These are phyloP conservation scores for Colletotrichum sansevieriae DNA, from an alignment of 2,329 filamentous ascomycete species.

Conservation along the genomic window DNA sequence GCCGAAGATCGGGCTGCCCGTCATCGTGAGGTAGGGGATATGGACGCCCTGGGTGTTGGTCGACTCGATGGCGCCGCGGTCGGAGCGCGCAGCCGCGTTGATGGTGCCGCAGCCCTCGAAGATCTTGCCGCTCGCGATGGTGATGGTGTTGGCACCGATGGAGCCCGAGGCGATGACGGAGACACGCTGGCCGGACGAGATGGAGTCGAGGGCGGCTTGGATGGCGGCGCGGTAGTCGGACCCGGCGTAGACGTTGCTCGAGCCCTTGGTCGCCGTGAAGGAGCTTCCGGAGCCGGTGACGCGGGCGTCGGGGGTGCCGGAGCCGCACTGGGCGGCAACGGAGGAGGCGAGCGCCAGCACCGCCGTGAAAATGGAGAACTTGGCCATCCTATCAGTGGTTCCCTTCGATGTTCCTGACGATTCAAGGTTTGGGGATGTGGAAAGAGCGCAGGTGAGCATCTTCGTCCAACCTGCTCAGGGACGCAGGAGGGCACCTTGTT, in stretches of 20 bases:
- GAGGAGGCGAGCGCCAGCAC: slow-evolving; percentile 56
- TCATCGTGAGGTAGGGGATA: slow-evolving; percentile 70
- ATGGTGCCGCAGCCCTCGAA: slow-evolving; percentile 72
- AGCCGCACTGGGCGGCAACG: slow-evolving; percentile 60
- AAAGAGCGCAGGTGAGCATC: neutral
- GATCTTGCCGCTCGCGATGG: slow-evolving; percentile 64
- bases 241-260: slow-evolving; percentile 62
- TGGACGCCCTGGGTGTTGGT: slow-evolving; percentile 61
- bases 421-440: neutral
- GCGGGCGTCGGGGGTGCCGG: slow-evolving; percentile 59
- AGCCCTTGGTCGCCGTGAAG: slow-evolving; percentile 60
- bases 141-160: slow-evolving; percentile 66
- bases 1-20: slow-evolving; percentile 69
- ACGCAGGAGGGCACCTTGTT: slow-evolving; percentile 2
- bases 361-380: slow-evolving; percentile 47
- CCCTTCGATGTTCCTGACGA: neutral
- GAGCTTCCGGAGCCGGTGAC: slow-evolving; percentile 61
- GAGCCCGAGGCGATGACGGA: slow-evolving; percentile 67
- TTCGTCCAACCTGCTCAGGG: neutral
- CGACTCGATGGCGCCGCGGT: slow-evolving; percentile 67
- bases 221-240: slow-evolving; percentile 67
- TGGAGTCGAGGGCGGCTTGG: slow-evolving; percentile 65
- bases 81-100: slow-evolving; percentile 56
- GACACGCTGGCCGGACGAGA: slow-evolving; percentile 65
- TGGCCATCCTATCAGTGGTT: slow-evolving; percentile 41